Conservation (phyloP, 2,329 filamentous ascomycete species). For the Elsinoe australis region DNA sequence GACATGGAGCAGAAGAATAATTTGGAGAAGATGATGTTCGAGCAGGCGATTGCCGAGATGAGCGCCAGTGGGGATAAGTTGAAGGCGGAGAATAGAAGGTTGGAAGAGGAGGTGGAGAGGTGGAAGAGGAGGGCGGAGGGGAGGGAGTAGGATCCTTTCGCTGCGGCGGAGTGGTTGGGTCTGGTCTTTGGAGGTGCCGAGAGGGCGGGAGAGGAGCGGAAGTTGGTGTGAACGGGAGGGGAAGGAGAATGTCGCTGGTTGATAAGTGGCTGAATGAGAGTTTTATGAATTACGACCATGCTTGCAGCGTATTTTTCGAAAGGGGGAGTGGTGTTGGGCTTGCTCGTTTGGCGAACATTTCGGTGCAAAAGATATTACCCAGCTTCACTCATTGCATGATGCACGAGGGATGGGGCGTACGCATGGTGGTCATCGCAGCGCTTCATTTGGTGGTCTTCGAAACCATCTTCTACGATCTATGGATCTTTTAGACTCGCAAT, state of each 20-base stretch:
- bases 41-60: conserved; percentile 82
- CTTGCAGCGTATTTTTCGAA: too few species aligned
- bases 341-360: too few species aligned
- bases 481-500: conserved; percentile 6
- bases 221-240: too few species aligned
- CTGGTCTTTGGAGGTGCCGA: neutral
- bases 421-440: conserved; percentile 10
- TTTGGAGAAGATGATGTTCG: conserved; percentile 78
- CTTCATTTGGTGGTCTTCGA: conserved; percentile 1
- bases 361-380: too few species aligned
- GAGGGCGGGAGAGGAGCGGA: neutral
- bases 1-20: conserved; percentile 95
- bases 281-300: neutral
- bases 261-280: neutral
- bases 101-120: conserved; percentile 68
- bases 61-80: conserved; percentile 81
- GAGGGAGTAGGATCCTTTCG: neutral
- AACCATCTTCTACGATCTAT: conserved; percentile 1
- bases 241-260: too few species aligned
- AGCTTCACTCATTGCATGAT: too few species aligned
- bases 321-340: too few species aligned
- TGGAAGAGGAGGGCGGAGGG: conserved; percentile 57
- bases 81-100: conserved; percentile 68
- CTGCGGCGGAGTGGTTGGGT: neutral
- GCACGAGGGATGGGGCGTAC: neutral